Evolutionary conservation across 768 basidiomycete genomes (phyloP).

Genomic region (Suillus subluteus): DNA sequence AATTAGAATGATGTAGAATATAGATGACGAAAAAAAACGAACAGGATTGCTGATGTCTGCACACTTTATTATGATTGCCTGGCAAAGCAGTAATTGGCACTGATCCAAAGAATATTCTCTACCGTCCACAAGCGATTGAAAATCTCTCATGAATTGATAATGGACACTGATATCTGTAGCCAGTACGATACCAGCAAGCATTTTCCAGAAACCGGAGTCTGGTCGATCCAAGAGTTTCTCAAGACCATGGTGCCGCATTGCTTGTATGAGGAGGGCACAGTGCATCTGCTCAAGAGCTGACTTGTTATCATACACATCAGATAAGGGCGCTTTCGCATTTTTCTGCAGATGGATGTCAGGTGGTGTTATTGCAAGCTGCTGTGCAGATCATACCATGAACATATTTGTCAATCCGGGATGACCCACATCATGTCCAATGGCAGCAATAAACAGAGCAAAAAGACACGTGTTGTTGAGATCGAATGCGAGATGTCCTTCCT

Average conservation of each 20-base stretch:
- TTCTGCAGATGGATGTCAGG: conserved; percentile 53
- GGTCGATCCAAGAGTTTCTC: conserved; percentile 66
- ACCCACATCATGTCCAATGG: conserved; percentile 96
- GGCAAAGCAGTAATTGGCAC: conserved; percentile 76
- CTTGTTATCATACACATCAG: conserved; percentile 84
- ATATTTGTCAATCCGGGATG: conserved; percentile 94
- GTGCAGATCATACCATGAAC: conserved; percentile 75
- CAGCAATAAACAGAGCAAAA: conserved; percentile 85
- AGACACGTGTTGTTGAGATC: conserved; percentile 69
- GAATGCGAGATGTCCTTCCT: conserved; percentile 38
- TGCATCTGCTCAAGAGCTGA: conserved; percentile 95
- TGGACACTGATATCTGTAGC: conserved; percentile 97
- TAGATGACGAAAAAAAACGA: conserved; percentile 37
- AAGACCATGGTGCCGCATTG: conserved; percentile 82
- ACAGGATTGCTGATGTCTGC: conserved; percentile 99
- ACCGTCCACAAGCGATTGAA: conserved; percentile 53
- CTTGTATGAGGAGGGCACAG: conserved; percentile 75
- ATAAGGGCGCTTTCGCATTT: conserved; percentile 91
- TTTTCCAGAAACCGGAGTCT: conserved; percentile 61
- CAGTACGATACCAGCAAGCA: conserved; percentile 81
- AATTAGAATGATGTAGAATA: conserved; percentile 14
- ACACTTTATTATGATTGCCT: conserved; percentile 93
- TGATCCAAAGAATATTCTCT: conserved; percentile 41
- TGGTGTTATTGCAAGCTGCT: conserved; percentile 7
- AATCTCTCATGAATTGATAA: conserved; percentile 75